phyloP scores from a whole-genome alignment of 2,329 filamentous ascomycete species.

The Mollisiaceae sp. region DNA sequence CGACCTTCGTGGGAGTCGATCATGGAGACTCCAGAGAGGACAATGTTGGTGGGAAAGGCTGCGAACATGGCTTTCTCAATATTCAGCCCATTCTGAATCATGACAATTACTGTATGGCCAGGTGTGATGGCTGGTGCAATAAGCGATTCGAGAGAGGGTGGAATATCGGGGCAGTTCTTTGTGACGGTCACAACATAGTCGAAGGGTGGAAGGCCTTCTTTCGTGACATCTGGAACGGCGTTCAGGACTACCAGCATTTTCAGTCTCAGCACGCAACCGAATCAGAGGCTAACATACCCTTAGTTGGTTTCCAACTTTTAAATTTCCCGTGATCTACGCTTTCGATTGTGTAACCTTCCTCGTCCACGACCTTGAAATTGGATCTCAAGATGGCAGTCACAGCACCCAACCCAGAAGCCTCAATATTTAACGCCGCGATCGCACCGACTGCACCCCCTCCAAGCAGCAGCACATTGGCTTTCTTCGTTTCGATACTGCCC shows the following conservation, averaged over 20 bases:
- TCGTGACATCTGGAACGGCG: slow-evolving; percentile 51
- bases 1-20: slow-evolving; percentile 29
- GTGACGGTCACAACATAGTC: slow-evolving; percentile 24
- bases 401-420: slow-evolving; percentile 26
- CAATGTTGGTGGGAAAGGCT: slow-evolving; percentile 30
- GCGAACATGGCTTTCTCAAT: slow-evolving; percentile 31
- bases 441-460: slow-evolving; percentile 27
- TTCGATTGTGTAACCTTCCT: slow-evolving; percentile 32
- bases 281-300: slow-evolving; percentile 6
- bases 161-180: slow-evolving; percentile 32
- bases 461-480: slow-evolving; percentile 30
- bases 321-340: slow-evolving; percentile 31
- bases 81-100: slow-evolving; percentile 33
- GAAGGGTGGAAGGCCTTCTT: slow-evolving; percentile 34
- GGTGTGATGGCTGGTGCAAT: slow-evolving; percentile 30
- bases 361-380: slow-evolving; percentile 29
- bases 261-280: neutral
- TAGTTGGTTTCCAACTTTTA: slow-evolving; percentile 23
- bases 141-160: slow-evolving; percentile 42
- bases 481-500: slow-evolving; percentile 4
- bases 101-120: slow-evolving; percentile 27
- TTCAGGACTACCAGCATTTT: slow-evolving; percentile 41
- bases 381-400: slow-evolving; percentile 34
- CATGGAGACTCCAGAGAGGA: slow-evolving; percentile 30
- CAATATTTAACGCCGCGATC: slow-evolving; percentile 31